Percentiles rank a stretch among this genome's conserved stretches.
These are phyloP conservation scores for Fusarium zealandicum DNA, from an alignment of 2,329 filamentous ascomycete species.

Conservation along the genomic window DNA sequence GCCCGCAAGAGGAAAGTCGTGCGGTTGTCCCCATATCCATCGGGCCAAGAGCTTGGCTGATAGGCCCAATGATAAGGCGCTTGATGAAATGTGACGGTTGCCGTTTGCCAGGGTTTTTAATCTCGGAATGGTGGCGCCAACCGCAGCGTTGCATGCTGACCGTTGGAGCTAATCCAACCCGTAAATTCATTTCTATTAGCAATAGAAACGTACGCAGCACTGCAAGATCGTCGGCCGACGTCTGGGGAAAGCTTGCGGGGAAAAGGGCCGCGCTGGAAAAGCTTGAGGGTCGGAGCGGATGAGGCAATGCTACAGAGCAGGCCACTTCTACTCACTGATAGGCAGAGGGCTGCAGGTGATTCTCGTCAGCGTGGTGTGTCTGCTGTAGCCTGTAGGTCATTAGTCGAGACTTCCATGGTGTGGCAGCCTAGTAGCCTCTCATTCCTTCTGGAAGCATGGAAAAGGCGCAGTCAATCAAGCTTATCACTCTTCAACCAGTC, in stretches of 20 bases:
- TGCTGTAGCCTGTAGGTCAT: too few species aligned
- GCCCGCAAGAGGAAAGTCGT: constrained; percentile 16
- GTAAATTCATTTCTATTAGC: constrained; percentile 1
- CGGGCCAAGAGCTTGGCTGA: background rate
- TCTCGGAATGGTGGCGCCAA: background rate
- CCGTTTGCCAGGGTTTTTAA: background rate
- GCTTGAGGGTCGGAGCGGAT: background rate
- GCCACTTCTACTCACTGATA: too few species aligned
- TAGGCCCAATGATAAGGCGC: constrained; percentile 5
- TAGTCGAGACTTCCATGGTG: background rate
- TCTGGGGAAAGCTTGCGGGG: constrained; percentile 27
- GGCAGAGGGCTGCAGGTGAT: too few species aligned
- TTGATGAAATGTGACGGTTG: background rate
- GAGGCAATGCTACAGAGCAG: background rate
- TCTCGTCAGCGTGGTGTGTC: background rate
- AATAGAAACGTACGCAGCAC: background rate
- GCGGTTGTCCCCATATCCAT: constrained; percentile 17
- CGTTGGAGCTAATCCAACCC: constrained; percentile 6
- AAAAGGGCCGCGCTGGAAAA: background rate
- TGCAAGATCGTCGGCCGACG: constrained; percentile 5
- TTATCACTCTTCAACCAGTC: constrained; percentile 1
- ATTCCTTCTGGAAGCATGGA: constrained; percentile 20
- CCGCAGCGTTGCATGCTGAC: constrained; percentile 7
- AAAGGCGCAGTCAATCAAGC: constrained; percentile 15
- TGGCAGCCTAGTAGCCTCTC: background rate